phyloP scores from a whole-genome alignment of 768 basidiomycete species.

The Coprinopsis sp. region DNA sequence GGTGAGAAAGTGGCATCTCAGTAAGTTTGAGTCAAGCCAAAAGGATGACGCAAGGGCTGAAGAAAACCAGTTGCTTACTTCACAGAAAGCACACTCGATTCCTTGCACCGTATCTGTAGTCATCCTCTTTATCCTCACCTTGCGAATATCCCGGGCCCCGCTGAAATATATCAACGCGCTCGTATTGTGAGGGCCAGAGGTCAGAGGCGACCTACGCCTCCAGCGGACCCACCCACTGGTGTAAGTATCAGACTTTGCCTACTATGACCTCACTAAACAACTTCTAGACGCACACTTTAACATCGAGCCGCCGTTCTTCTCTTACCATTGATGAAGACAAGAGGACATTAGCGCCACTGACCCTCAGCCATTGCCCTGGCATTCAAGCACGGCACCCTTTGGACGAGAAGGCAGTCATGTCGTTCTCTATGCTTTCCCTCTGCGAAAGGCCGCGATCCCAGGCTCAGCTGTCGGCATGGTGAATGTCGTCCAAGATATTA shows the following conservation, averaged over 20 bases:
- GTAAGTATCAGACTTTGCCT: no score
- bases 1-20: constrained; percentile 80
- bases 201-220: no score
- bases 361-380: constrained; percentile 46
- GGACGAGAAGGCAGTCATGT: constrained; percentile 68
- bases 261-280: no score
- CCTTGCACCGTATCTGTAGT: constrained; percentile 56
- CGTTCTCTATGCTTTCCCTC: no score
- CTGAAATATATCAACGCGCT: constrained; percentile 61
- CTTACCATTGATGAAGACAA: constrained; percentile 17
- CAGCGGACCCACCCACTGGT: no score
- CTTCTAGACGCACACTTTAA: no score
- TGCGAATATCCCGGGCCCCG: constrained; percentile 49
- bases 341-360: no score
- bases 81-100: constrained; percentile 55
- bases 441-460: no score
- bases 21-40: constrained; percentile 36
- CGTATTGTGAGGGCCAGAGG: neutral
- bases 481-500: no score
- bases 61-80: constrained; percentile 64
- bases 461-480: no score
- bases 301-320: no score
- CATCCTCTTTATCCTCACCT: constrained; percentile 51
- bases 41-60: neutral
- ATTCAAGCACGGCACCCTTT: constrained; percentile 63